phyloP scores from a whole-genome alignment of 1,139 yeast species.

The Candida pseudoviswanathii region DNA sequence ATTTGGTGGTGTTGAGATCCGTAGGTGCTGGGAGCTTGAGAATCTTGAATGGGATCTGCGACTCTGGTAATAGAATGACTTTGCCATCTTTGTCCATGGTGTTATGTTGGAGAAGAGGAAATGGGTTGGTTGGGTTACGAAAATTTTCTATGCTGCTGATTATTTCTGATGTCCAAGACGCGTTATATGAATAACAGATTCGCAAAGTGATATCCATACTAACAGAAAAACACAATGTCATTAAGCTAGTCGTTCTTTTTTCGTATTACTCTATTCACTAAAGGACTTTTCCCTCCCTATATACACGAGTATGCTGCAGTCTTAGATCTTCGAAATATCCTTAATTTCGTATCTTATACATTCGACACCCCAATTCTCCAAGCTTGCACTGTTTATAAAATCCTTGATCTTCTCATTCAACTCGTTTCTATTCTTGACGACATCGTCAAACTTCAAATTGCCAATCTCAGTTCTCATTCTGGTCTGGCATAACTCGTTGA shows the following conservation, averaged over 20 bases:
- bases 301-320: no score
- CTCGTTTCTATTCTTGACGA: constrained; percentile 71
- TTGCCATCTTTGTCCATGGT: constrained; percentile 14
- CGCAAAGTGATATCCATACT: no score
- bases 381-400: constrained; percentile 84
- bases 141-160: no score
- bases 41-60: constrained; percentile 17
- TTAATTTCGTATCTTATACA: constrained; percentile 86
- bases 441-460: constrained; percentile 75
- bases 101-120: no score
- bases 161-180: no score
- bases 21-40: constrained; percentile 28
- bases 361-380: constrained; percentile 79
- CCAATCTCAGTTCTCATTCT: constrained; percentile 92
- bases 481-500: constrained; percentile 84
- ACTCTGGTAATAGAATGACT: constrained; percentile 13
- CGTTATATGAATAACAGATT: no score
- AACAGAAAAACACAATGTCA: no score
- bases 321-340: constrained; percentile 48
- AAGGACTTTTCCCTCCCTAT: no score
- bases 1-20: constrained; percentile 18
- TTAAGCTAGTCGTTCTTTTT: no score
- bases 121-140: no score
- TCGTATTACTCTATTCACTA: no score
- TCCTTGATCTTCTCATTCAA: constrained; percentile 72